A percentile compares a stretch with the other conserved stretches of the same genome.
These are phyloP conservation scores for Suillus subluteus DNA, from an alignment of 768 basidiomycete species.

Conservation along the genomic window DNA sequence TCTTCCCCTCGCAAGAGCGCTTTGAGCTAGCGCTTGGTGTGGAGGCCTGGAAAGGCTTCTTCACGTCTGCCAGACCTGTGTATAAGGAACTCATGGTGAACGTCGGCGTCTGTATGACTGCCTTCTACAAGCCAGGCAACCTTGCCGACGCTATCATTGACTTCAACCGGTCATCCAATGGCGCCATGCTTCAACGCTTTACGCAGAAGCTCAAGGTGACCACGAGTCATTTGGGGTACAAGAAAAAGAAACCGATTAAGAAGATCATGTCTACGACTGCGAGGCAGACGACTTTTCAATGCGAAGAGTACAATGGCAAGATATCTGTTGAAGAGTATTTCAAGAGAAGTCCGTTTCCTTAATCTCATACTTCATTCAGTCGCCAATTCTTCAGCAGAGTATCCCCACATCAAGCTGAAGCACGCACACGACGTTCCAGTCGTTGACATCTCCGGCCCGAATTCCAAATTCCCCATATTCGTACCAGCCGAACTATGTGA, in stretches of 20 bases:
- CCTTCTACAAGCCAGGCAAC: slow-evolving; percentile 62
- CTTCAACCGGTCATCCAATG: slow-evolving; percentile 46
- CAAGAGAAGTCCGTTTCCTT: slow-evolving; percentile 50
- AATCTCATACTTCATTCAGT: slow-evolving; percentile 9
- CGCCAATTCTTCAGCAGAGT: slow-evolving; percentile 47
- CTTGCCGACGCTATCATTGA: slow-evolving; percentile 59
- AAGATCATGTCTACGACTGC: slow-evolving; percentile 45
- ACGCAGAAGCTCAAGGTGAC: slow-evolving; percentile 59
- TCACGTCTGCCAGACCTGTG: slow-evolving; percentile 52
- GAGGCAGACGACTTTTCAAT: slow-evolving; percentile 53
- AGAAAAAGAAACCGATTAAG: slow-evolving; percentile 49
- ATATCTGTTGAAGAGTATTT: slow-evolving; percentile 71
- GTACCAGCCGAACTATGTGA: slow-evolving; percentile 76
- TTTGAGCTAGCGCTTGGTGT: slow-evolving; percentile 40
- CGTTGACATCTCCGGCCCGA: slow-evolving; percentile 52
- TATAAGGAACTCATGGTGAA: slow-evolving; percentile 57
- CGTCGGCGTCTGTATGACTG: slow-evolving; percentile 56
- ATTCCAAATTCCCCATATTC: slow-evolving; percentile 36
- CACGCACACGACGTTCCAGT: slow-evolving; percentile 53
- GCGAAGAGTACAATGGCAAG: slow-evolving; percentile 55
- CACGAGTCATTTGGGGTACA: slow-evolving; percentile 59
- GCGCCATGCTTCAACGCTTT: slow-evolving; percentile 51
- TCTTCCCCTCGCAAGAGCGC: slow-evolving; percentile 42
- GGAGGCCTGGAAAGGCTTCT: slow-evolving; percentile 53
- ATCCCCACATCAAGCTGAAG: slow-evolving; percentile 51